phyloP scores from a whole-genome alignment of 1,284 basidiomycete species.

The Salmacisia buchloeana region DNA sequence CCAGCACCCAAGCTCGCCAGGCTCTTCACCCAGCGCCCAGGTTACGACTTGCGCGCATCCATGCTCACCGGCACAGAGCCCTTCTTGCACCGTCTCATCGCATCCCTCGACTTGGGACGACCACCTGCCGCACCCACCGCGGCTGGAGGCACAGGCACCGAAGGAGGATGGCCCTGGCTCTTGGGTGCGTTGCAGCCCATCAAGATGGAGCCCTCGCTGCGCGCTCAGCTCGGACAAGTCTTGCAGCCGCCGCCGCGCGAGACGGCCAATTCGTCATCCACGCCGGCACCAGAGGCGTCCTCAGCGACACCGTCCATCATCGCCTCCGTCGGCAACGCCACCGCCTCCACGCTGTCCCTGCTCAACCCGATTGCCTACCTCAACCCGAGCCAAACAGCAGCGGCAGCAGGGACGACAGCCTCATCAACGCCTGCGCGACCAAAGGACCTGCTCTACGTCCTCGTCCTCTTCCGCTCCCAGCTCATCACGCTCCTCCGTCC shows the following conservation, averaged over 20 bases:
- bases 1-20: slow-evolving; percentile 74
- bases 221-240: neutral
- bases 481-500: slow-evolving; percentile 85
- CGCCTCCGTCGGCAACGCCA: slow-evolving; percentile 49
- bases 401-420: neutral
- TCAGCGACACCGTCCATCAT: neutral
- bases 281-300: neutral
- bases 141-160: neutral
- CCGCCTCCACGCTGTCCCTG: slow-evolving; percentile 66
- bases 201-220: neutral
- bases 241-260: neutral
- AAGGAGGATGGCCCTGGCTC: slow-evolving; percentile 6
- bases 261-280: neutral
- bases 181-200: neutral
- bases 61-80: slow-evolving; percentile 65
- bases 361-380: slow-evolving; percentile 56
- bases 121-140: neutral
- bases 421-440: slow-evolving; percentile 56
- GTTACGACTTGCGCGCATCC: slow-evolving; percentile 79
- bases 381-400: neutral
- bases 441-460: slow-evolving; percentile 73
- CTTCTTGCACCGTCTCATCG: slow-evolving; percentile 31
- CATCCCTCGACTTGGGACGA: slow-evolving; percentile 29
- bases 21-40: slow-evolving; percentile 79
- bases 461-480: slow-evolving; percentile 70